These are phyloP conservation scores for Diversispora eburnea DNA, from an alignment of 192 early-diverging fungal genomes.

Conservation along the genomic window DNA sequence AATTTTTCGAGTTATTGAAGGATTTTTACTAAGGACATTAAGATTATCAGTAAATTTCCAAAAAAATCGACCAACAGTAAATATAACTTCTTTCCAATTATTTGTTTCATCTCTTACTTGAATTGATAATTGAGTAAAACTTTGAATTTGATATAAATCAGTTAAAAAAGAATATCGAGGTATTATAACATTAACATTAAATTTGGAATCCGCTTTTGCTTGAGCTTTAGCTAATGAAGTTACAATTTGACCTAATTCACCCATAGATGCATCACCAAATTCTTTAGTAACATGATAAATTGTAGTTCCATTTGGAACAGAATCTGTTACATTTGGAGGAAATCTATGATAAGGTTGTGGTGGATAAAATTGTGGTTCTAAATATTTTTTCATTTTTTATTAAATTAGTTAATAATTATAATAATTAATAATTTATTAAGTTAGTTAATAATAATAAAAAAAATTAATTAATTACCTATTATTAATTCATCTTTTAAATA, in stretches of 20 bases:
- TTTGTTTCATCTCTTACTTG: constrained; percentile 40
- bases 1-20: constrained; percentile 21
- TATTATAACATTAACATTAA: constrained; percentile 48
- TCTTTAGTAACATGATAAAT: constrained; percentile 59
- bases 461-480: background rate
- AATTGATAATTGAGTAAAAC: constrained; percentile 29
- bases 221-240: constrained; percentile 49
- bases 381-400: too few species aligned
- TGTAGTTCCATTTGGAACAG: constrained; percentile 34
- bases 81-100: constrained; percentile 31
- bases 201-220: constrained; percentile 28
- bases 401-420: background rate
- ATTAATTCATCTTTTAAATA: background rate
- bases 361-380: background rate
- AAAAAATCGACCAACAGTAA: constrained; percentile 38
- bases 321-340: constrained; percentile 28
- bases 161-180: constrained; percentile 50
- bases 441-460: background rate
- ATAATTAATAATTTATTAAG: background rate
- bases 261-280: constrained; percentile 53
- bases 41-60: constrained; percentile 26
- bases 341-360: constrained; percentile 39
- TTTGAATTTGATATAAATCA: constrained; percentile 28
- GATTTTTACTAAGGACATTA: background rate
- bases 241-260: constrained; percentile 51